A percentile compares a stretch with the other conserved stretches of the same genome.
Evolutionary conservation across 2,329 filamentous ascomycete species (phyloP).

Genomic region (Harringtonia lauricola): DNA sequence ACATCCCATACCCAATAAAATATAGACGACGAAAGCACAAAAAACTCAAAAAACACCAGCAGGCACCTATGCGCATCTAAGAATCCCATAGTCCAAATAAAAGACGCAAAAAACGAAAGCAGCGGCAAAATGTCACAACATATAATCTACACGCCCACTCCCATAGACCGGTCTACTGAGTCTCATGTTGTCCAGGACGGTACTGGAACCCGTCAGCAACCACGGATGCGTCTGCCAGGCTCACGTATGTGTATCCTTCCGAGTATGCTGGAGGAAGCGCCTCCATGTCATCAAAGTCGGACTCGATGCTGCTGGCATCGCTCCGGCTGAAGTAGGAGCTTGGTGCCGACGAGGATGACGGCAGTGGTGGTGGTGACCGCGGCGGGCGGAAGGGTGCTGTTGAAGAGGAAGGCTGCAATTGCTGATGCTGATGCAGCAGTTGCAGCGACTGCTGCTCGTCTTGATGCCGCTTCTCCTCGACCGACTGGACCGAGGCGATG

Average conservation of each 20-base stretch:
- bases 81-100: no score
- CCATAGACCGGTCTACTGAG: no score
- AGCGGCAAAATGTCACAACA: no score
- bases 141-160: no score
- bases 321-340: conserved; percentile 1
- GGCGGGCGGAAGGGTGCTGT: neutral
- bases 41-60: no score
- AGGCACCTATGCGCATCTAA: no score
- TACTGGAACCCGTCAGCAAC: conserved; percentile 33
- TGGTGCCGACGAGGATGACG: neutral
- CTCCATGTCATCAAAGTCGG: conserved; percentile 21
- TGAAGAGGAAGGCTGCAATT: neutral
- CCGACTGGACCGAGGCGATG: conserved; percentile 6
- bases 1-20: neutral
- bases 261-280: conserved; percentile 33
- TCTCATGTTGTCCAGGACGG: conserved; percentile 23
- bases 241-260: conserved; percentile 8
- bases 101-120: no score
- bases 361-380: conserved; percentile 1
- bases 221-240: conserved; percentile 19
- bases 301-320: conserved; percentile 3
- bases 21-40: no score
- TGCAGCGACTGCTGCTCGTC: conserved; percentile 1
- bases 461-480: conserved; percentile 10
- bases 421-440: neutral